Percentiles rank a stretch among this genome's conserved stretches.
Conservation (phyloP, 805 yeast species). For the Blastobotrys chiropterorum region DNA sequence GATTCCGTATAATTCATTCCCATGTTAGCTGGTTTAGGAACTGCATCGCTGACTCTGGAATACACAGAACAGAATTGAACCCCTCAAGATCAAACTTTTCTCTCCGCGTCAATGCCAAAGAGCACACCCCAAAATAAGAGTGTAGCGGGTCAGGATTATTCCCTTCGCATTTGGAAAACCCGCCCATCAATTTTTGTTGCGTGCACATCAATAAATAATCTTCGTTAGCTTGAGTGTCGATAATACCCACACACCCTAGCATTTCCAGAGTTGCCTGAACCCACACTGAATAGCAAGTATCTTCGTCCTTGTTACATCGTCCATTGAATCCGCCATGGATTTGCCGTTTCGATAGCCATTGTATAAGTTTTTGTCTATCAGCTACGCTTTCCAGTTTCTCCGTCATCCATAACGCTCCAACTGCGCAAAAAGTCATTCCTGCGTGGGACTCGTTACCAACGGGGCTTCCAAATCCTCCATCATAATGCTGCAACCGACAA, state of each 20-base stretch:
- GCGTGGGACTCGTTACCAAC: constrained; percentile 65
- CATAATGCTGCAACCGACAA: constrained; percentile 33
- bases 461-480: constrained; percentile 67
- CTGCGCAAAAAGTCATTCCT: constrained; percentile 81
- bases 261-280: constrained; percentile 51
- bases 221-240: constrained; percentile 34
- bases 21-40: constrained; percentile 4
- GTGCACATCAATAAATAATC: constrained; percentile 47
- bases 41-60: constrained; percentile 20
- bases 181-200: constrained; percentile 64
- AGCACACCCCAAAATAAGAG: constrained; percentile 49
- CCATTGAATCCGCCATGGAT: constrained; percentile 74
- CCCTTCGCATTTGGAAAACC: constrained; percentile 62
- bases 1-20: background rate
- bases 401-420: constrained; percentile 50
- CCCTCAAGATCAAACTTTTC: constrained; percentile 9
- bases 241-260: constrained; percentile 31
- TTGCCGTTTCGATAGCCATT: constrained; percentile 52
- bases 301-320: constrained; percentile 74
- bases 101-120: constrained; percentile 31
- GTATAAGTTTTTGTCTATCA: constrained; percentile 2
- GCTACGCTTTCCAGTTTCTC: constrained; percentile 23
- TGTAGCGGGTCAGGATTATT: constrained; percentile 58
- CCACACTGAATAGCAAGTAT: constrained; percentile 90
- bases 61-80: constrained; percentile 30